Base-by-base conservation (phyloP, 164 flowering plant genomes). In the Umbilicus rupestris region DNA sequence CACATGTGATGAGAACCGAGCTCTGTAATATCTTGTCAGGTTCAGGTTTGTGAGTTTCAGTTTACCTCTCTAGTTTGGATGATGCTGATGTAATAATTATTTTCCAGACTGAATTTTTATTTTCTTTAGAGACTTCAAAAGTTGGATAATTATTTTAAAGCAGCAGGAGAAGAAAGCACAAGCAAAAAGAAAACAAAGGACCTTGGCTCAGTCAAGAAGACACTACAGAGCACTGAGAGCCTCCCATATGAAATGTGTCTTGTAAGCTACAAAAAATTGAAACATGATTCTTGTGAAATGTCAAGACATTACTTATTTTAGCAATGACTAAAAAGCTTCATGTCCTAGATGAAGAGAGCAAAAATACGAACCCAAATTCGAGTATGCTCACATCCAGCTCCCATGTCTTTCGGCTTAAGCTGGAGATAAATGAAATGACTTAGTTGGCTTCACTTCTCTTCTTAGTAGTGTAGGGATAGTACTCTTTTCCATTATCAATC, bases 401-500 rank as follows among this genome's bases (percentile, higher is more conserved):
- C 7, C 12, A 52, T 26, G 58, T 6, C 10, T 26, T 9, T 24
- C 14, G 24, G 33, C 24, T 52, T 52, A 22, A 52, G 30, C 12
- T 8, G 30, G 15, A 22, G 15, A 9, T 24, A 10, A 41, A 11
- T 24, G 0, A 9, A 12, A 24, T 24, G 15, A 24, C 30, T 52
- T 55, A 55, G 33, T 55, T 55, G 14, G 60, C 60, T 55, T 55
- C 60, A 28, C 60, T 50, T 84, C 87, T 87, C 70, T 89, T 89
- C 89, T 86, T 80, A 64, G 82, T 81, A 68, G 91, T 89, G 84
- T 91, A 94, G 37, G 92, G 83, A 66, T 80, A 85, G 70, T 94
- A 89, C 80, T 91, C 98, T 77, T 87, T 90, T 52, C 97, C 98
- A 31, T 26, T 84, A 74, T 94, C 98, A 19, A 80, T 66, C 78